Conservation (phyloP, 345 rosid genomes). For the Excoecaria agallocha region DNA sequence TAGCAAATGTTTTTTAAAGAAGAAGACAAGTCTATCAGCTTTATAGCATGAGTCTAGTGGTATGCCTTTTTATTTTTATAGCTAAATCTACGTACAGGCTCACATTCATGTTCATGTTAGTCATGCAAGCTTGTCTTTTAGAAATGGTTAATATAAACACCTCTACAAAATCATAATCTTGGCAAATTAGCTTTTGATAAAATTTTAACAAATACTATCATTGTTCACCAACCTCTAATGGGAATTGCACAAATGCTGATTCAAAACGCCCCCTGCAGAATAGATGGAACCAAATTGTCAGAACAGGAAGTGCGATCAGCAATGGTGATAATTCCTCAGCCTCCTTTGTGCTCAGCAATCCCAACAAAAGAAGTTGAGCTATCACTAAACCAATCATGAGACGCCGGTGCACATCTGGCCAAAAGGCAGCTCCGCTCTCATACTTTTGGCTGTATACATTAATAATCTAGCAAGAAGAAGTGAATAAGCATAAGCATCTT, state of each 20-base stretch:
- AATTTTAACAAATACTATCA: not conserved
- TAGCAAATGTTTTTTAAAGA: not conserved
- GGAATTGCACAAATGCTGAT: constrained; percentile 76
- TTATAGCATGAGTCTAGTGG: not conserved
- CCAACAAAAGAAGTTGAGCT: constrained; percentile 81
- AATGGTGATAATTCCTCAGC: constrained; percentile 43
- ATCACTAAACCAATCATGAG: constrained; percentile 58
- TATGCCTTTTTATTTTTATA: not conserved
- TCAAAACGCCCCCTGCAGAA: constrained; percentile 87
- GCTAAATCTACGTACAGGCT: not conserved
- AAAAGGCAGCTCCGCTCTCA: constrained; percentile 89
- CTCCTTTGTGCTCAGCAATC: constrained; percentile 77
- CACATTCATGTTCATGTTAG: not conserved
- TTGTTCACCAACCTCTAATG: constrained; percentile 59
- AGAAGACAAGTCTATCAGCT: not conserved
- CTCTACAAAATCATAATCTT: not conserved
- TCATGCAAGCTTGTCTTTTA: not conserved
- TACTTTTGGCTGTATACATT: constrained; percentile 85
- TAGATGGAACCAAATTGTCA: constrained; percentile 76
- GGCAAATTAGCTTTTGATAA: not conserved
- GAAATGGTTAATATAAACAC: too few relatives aligned
- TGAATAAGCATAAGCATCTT: constrained; percentile 2
- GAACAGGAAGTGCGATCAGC: constrained; percentile 66
- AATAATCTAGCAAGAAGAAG: constrained; percentile 57
- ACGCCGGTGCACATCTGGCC: constrained; percentile 94